Percentiles rank a stretch among this genome's conserved stretches.
phyloP scores from a whole-genome alignment of 2,329 filamentous ascomycete species.

The Hypoxylon sp. region DNA sequence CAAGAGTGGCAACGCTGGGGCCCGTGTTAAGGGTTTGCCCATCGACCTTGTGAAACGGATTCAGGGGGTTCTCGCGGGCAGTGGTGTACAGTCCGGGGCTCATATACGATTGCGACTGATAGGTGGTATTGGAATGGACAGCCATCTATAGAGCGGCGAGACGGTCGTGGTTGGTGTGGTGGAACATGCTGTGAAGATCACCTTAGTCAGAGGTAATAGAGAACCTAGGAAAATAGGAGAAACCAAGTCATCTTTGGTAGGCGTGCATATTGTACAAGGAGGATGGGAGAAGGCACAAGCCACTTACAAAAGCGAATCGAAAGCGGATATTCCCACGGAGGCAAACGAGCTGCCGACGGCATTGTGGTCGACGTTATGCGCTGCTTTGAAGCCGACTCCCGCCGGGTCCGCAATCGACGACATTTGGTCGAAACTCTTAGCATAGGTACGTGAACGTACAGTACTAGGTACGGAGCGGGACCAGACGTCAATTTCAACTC shows the following conservation, averaged over 20 bases:
- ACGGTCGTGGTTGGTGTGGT: slow-evolving; percentile 72
- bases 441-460: slow-evolving; percentile 59
- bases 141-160: slow-evolving; percentile 68
- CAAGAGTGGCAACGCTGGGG: slow-evolving; percentile 50
- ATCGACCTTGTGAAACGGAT: slow-evolving; percentile 64
- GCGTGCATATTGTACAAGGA: not conserved
- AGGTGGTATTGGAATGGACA: slow-evolving; percentile 55
- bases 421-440: slow-evolving; percentile 59
- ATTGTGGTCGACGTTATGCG: slow-evolving; percentile 63
- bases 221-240: not conserved
- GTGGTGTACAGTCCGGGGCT: slow-evolving; percentile 60
- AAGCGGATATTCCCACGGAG: slow-evolving; percentile 59
- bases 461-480: slow-evolving; percentile 54
- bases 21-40: slow-evolving; percentile 62
- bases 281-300: not conserved
- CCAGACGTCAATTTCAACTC: not conserved
- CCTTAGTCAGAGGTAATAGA: not conserved
- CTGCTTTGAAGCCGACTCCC: slow-evolving; percentile 61
- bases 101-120: slow-evolving; percentile 50
- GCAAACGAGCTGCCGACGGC: slow-evolving; percentile 56
- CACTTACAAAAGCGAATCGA: slow-evolving; percentile 64
- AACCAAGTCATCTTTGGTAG: no score
- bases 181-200: slow-evolving; percentile 59
- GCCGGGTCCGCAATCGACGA: slow-evolving; percentile 56
- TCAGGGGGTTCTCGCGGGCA: slow-evolving; percentile 60